Conservation (phyloP, 495 filamentous ascomycete species). For the Neurospora tetrasperma region DNA sequence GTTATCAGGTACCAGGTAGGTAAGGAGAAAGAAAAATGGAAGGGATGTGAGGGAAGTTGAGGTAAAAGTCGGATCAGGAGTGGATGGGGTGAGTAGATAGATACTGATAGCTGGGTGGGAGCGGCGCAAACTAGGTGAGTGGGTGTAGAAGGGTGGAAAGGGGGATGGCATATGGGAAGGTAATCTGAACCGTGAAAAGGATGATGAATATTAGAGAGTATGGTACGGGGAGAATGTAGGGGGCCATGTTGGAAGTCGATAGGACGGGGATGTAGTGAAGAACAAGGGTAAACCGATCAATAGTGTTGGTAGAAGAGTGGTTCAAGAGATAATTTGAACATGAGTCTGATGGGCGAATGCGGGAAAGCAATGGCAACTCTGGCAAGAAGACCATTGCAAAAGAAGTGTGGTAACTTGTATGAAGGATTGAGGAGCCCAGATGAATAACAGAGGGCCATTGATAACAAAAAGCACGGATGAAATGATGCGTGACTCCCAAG, state of each 20-base stretch:
- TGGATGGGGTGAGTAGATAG: neutral
- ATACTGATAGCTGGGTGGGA: neutral
- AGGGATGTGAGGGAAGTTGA: neutral
- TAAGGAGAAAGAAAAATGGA: neutral
- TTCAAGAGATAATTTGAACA: neutral
- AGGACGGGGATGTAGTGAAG: neutral
- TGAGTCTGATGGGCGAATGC: neutral
- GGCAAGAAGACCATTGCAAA: neutral
- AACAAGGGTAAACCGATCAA: neutral
- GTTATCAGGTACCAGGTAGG: neutral
- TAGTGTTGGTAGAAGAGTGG: neutral
- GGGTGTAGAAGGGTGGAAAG: neutral
- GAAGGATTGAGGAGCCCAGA: neutral
- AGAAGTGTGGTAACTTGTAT: neutral
- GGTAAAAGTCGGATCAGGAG: neutral
- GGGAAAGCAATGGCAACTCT: neutral
- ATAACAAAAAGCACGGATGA: neutral
- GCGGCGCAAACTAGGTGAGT: neutral
- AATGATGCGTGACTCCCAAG: neutral
- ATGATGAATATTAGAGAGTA: neutral
- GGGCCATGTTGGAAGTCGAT: neutral
- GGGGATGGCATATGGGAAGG: neutral
- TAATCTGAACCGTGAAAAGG: neutral
- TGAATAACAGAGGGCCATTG: neutral
- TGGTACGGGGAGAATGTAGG: neutral